These are phyloP conservation scores for Centella asiatica DNA, from an alignment of 129 eudicot genomes.

Conservation along the genomic window DNA sequence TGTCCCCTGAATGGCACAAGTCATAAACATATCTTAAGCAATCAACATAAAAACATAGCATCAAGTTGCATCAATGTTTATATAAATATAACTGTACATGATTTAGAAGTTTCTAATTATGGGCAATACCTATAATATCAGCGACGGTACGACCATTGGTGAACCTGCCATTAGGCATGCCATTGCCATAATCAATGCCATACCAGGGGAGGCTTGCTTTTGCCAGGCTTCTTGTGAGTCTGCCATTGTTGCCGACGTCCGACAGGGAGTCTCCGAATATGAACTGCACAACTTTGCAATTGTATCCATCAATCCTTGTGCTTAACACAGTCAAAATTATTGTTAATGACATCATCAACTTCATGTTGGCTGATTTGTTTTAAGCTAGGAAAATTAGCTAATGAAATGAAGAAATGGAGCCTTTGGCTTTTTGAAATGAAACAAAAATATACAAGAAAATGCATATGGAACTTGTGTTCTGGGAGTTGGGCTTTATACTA, in stretches of 20 bases:
- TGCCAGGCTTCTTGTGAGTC: conserved; percentile 70
- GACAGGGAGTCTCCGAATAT: conserved; percentile 94
- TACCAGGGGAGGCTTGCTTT: conserved; percentile 88
- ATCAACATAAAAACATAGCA: too few relatives aligned
- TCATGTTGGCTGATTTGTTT: too few relatives aligned
- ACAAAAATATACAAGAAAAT: conserved; percentile 1
- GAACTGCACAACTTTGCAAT: conserved; percentile 83
- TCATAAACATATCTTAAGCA: too few relatives aligned
- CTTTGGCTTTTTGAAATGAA: too few relatives aligned
- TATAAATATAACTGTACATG: too few relatives aligned
- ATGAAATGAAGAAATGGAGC: too few relatives aligned
- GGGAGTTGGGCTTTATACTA: conserved; percentile 20
- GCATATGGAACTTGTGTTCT: conserved; percentile 15
- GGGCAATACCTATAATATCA: conserved; percentile 92
- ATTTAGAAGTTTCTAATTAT: too few relatives aligned
- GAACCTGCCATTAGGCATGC: conserved; percentile 95
- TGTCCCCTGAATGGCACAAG: conserved; percentile 78
- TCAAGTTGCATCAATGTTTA: too few relatives aligned
- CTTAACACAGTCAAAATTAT: conserved; percentile 22
- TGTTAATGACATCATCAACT: conserved; percentile 10
- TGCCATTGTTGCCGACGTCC: conserved; percentile 77
- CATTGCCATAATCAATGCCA: conserved; percentile 79
- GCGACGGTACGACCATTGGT: conserved; percentile 94
- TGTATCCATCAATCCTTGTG: conserved; percentile 25
- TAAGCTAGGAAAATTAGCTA: not conserved